These are phyloP conservation scores for Gastrolobium bilobum DNA, from an alignment of 306 rosid species.

Conservation along the genomic window DNA sequence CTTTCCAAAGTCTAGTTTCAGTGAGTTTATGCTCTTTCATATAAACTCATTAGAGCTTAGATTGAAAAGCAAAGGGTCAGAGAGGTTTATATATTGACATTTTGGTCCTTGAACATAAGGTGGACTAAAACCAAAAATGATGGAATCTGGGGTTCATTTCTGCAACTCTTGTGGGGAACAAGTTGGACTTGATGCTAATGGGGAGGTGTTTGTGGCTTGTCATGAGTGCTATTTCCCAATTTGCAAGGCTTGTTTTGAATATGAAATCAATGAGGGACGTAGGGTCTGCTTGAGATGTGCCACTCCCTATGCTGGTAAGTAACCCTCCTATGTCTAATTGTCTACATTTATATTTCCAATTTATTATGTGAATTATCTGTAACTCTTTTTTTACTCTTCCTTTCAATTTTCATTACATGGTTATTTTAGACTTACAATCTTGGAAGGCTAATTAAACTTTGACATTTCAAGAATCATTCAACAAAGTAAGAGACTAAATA, in stretches of 20 bases:
- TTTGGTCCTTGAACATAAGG: constrained; percentile 48
- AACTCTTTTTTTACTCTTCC: not conserved
- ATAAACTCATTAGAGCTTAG: constrained; percentile 57
- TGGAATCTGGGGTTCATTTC: constrained; percentile 78
- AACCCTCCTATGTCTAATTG: constrained; percentile 31
- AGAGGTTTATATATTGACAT: not conserved
- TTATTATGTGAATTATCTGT: not conserved
- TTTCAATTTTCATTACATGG: not conserved
- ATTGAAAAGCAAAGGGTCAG: constrained; percentile 44
- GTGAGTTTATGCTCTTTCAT: constrained; percentile 52
- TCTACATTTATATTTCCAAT: not conserved
- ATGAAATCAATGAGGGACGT: constrained; percentile 82
- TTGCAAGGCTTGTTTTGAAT: constrained; percentile 82
- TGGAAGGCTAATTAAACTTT: not conserved
- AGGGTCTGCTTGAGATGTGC: constrained; percentile 82
- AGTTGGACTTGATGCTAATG: constrained; percentile 77
- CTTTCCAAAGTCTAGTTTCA: constrained; percentile 34
- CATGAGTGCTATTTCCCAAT: constrained; percentile 83
- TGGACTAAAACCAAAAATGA: constrained; percentile 60
- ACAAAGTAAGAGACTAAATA: not conserved
- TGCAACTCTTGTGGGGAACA: constrained; percentile 92
- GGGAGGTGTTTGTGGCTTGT: constrained; percentile 85
- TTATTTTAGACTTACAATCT: not conserved
- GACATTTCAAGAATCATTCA: not conserved
- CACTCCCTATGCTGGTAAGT: constrained; percentile 73